These are phyloP conservation scores for Saccharomycopsis sp. DNA, from an alignment of 805 yeast species.

Conservation along the genomic window DNA sequence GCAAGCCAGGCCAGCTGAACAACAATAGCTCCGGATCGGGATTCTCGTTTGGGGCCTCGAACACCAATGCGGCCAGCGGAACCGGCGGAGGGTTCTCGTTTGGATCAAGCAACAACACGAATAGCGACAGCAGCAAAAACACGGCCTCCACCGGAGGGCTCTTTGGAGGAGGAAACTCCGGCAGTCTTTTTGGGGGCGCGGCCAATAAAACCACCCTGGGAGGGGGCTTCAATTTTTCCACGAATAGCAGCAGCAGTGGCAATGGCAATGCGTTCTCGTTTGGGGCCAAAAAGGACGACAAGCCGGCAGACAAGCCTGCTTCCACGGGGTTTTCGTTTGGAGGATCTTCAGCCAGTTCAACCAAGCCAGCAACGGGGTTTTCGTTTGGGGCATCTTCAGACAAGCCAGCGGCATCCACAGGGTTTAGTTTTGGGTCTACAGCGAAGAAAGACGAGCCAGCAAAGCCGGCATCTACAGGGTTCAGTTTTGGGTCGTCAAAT, in stretches of 20 bases:
- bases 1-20: background rate
- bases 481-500: too few relatives aligned
- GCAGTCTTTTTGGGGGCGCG: slow-evolving; percentile 4
- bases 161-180: slow-evolving; percentile 13
- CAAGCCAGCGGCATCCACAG: slow-evolving; percentile 12
- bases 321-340: slow-evolving; percentile 4
- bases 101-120: slow-evolving; percentile 17
- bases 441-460: slow-evolving; percentile 6
- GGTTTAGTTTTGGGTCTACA: slow-evolving; percentile 21
- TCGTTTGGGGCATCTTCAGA: slow-evolving; percentile 24
- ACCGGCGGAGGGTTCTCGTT: background rate
- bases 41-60: background rate
- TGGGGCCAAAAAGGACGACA: slow-evolving; percentile 14
- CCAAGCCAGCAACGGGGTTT: slow-evolving; percentile 22
- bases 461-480: background rate
- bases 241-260: background rate
- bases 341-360: slow-evolving; percentile 23
- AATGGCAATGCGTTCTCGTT: slow-evolving; percentile 19
- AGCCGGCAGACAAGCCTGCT: slow-evolving; percentile 1
- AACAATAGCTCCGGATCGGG: background rate
- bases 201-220: background rate
- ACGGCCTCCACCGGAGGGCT: background rate
- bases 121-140: slow-evolving; percentile 3
- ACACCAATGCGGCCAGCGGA: background rate
- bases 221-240: slow-evolving; percentile 18